Base-by-base conservation (phyloP, 2,329 filamentous ascomycete species). In the Endoconidiophora laricicola region DNA sequence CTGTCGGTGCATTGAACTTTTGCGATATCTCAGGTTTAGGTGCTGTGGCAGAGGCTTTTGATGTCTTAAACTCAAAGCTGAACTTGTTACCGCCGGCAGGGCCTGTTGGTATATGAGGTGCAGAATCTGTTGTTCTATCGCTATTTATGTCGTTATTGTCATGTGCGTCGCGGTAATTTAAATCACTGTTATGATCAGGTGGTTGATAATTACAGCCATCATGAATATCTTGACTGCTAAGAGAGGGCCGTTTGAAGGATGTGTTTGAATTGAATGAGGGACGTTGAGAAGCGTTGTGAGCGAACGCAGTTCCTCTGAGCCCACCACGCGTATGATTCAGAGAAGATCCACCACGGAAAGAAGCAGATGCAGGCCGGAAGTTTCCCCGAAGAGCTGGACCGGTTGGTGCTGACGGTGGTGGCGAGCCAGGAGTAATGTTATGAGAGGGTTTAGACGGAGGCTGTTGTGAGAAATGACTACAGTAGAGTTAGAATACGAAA, bases 21-120 rank as follows among this genome's bases (percentile, higher is more conserved):
- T 78, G 74, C 0, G 78, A 79, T 48, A 81, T 81, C 56, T 81
- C 78, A 2, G 73, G 75, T 55, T 81, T 79, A 2, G 77, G 76
- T 10, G 70, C 68, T 6, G 77, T 66, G 12, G 74, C 66, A 2
- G 71, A 64, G 6, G 38, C 26, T 57, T 81, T 81, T 9, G 82
- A 75, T 7, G 80, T 75, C 62, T 95, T 95, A 64, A 96, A 86
- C 1, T 87, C 86, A 62, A 96, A 96, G 62, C 86, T 93, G 60
- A 95, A 93, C 65, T 90, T 91, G 42, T 78, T 66, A 1, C 44
- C 44, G 16, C 38, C 44, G 14, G 48, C 62, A 3, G 67, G 65
- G 33, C 71, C 71, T 2, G 70, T 68, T 18, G 73, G 69, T 10
- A 33, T 33, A 33, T 33, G 29, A 9, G 9, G 29, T 2, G 29